Conservation (phyloP, 345 rosid genomes). For the Brassica incana region DNA sequence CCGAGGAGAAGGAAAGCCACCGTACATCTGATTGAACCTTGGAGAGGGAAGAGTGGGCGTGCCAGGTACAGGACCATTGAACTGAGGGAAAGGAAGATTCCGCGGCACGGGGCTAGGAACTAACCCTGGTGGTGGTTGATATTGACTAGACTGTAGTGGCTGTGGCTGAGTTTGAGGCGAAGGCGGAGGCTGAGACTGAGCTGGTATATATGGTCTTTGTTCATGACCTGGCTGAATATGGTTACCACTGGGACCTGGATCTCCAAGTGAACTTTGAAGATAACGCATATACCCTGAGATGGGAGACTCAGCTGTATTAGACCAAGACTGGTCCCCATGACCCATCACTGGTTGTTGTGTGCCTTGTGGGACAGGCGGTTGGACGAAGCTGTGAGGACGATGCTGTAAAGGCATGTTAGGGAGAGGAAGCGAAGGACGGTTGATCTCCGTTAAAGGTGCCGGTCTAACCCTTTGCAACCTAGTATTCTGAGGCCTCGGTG, state of each 20-base stretch:
- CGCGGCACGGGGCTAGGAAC: constrained; percentile 41
- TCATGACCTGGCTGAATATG: constrained; percentile 42
- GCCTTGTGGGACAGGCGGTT: constrained; percentile 18
- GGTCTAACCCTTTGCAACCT: constrained; percentile 89
- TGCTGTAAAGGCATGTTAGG: constrained; percentile 31
- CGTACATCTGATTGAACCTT: constrained; percentile 47
- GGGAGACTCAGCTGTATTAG: constrained; percentile 72
- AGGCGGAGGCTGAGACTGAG: not conserved
- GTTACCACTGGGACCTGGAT: constrained; percentile 52
- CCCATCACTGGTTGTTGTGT: constrained; percentile 47
- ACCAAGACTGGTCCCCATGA: constrained; percentile 54
- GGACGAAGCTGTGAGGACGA: constrained; percentile 21
- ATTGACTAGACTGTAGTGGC: constrained; percentile 44
- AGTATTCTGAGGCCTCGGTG: constrained; percentile 71
- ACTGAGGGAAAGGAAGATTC: constrained; percentile 51
- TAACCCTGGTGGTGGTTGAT: constrained; percentile 38
- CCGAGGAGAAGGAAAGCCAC: constrained; percentile 53
- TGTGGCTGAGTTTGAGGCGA: constrained; percentile 17
- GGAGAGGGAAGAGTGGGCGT: constrained; percentile 53
- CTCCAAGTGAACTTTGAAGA: constrained; percentile 61
- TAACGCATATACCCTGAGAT: constrained; percentile 82
- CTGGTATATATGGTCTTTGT: not conserved
- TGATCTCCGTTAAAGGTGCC: constrained; percentile 67
- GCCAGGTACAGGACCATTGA: constrained; percentile 56
- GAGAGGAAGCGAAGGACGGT: constrained; percentile 53